Evolutionary conservation across 179 eudicot genomes (phyloP), one percentile per base, ranked within the genome.

Genomic region (Nepenthes alata): DNA sequence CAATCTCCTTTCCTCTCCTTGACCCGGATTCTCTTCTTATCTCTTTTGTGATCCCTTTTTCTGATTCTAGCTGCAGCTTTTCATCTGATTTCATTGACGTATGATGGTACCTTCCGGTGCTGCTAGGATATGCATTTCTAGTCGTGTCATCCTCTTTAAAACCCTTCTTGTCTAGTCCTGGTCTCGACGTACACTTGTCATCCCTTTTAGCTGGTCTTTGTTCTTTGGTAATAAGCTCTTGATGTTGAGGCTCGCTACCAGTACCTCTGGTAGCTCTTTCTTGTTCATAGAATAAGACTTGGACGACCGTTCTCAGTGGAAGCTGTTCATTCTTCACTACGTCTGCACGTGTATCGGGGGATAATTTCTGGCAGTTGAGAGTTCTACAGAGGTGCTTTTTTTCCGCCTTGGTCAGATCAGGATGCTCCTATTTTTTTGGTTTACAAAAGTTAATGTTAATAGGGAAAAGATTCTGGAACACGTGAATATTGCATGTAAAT

Each of bases 291-390:
- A 72, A 83, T 67, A 83, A 80, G 51, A 81, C 71, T 60, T 78
- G 85, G 38, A 83, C 89, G 11, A 83, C 83, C 3, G 80, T 81
- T 62, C 85, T 72, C 63, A 78, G 49, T 36, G 89, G 89, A 35
- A 83, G 72, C 36, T 74, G 66, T 71, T 83, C 89, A 37, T 83
- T 83, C 65, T 60, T 76, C 66, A 78, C 85, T 49, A 74, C 89
- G 6, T 76, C 81, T 3, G 71, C 72, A 0, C 83, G 70, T 7
- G 65, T 70, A 52, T 76, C 76, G 5, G 71, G 73, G 0, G 89
- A 81, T 54, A 83, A 63, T 53, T 78, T 83, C 66, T 72, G 73
- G 67, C 78, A 78, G 60, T 83, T 74, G 3, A 81, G 56, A 38
- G 74, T 48, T 13, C 74, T 61, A 38, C 85, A 81, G 2, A 83